Conservation (phyloP, 495 filamentous ascomycete genomes). For the Neurospora tetraspora region DNA sequence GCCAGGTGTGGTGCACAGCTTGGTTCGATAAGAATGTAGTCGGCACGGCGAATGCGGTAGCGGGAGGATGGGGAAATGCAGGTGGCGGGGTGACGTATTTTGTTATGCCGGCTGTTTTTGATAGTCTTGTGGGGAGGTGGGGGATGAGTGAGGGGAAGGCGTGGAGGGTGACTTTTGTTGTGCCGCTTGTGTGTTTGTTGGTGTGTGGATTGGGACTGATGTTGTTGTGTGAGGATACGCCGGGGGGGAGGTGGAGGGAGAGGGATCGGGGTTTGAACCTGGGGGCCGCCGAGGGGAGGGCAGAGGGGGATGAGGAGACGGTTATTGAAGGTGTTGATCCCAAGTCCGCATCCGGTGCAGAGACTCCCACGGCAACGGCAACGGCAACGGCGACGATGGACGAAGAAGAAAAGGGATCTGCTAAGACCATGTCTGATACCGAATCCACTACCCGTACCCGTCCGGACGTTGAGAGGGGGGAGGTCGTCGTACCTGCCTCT, state of each 20-base stretch:
- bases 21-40: conserved; percentile 96
- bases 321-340: background rate
- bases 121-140: conserved; percentile 54
- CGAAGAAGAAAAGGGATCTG: conserved; percentile 15
- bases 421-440: conserved; percentile 12
- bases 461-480: conserved; percentile 31
- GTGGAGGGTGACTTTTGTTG: conserved; percentile 77
- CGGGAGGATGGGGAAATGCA: conserved; percentile 80
- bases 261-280: too few species aligned
- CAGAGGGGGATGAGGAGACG: background rate
- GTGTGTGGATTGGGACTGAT: conserved; percentile 56
- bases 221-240: conserved; percentile 71
- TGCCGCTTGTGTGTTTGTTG: conserved; percentile 71
- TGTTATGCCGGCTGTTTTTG: conserved; percentile 86
- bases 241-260: conserved; percentile 65
- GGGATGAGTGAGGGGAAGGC: conserved; percentile 55
- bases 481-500: conserved; percentile 6
- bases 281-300: too few species aligned
- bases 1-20: conserved; percentile 91
- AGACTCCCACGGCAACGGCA: background rate
- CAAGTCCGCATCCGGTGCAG: background rate
- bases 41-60: conserved; percentile 79
- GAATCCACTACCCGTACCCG: conserved; percentile 15
- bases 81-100: conserved; percentile 86
- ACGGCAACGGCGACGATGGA: background rate